Conservation (phyloP, 345 rosid genomes). For the sweet orange (Citrus sinensis) region DVS_A1.0 CM039166.1:3625001-3625500, state of each 20-base stretch:
- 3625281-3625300: conserved; percentile 31
- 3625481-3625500: conserved; percentile 22
- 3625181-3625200: conserved; percentile 35
- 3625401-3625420: conserved; percentile 18
- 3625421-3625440: conserved; percentile 35
- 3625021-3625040: too few relatives aligned
- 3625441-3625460: conserved; percentile 19
- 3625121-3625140: conserved; percentile 34
- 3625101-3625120: conserved; percentile 30
- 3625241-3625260: conserved; percentile 21
- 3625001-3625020: not conserved
- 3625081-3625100: conserved; percentile 19
- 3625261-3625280: conserved; percentile 51
- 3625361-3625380: conserved; percentile 7
- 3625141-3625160: conserved; percentile 30
- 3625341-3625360: conserved; percentile 6
- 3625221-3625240: conserved; percentile 30
- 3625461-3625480: conserved; percentile 32
- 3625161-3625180: conserved; percentile 13
- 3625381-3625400: conserved; percentile 15
- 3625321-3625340: conserved; percentile 12
- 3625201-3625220: conserved; percentile 37
- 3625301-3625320: conserved; percentile 23
- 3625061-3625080: too few relatives aligned
- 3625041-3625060: not conserved